Evolutionary conservation across 768 basidiomycete genomes (phyloP), one percentile per base, ranked within the genome.

Genomic region (Xerocomellus intermedius): DNA sequence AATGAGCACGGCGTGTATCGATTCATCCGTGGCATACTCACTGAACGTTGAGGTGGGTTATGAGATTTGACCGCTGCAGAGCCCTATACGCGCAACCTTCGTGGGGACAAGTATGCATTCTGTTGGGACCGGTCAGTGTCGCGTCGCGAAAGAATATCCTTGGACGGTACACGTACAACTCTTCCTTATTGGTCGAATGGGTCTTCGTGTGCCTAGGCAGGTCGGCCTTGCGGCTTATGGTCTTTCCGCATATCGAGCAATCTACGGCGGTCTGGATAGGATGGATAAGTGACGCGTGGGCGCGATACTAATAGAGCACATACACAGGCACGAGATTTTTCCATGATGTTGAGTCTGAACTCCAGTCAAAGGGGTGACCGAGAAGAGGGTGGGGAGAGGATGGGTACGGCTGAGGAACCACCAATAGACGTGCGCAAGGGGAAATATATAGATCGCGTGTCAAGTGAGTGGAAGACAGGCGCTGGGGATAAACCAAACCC

Each of bases 1-100:
- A 10, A 13, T 59, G 5, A 67, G 58, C 5, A 4, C 22, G 8
- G 22, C 2, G 3, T 19, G n/a, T 21, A 16, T 26, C 21, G 0
- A 13, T 16, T 21, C 17, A 32, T 42, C 21, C 10, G 35, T 46
- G 19, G 24, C 2, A 21, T 17, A 69, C 72, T 55, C 47, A 73
- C 72, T 74, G 73, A 3, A 48, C 63, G 8, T 66, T 67, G 16
- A 64, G 16, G 24, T 73, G 73, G 0, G 63, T 67, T 0, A 37
- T n/a, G 1, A 73, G 19, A 30, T 72, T 73, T 0, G 66, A 67
- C 3, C 42, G 50, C n/a, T 73, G 73, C 1, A 70, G 58, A 0
- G 72, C 54, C 8, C 38, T 58, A 48, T 61, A 64, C 0, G 16
- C 12, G 33, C 72, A 73, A 5, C 53, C 62, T 0, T 32, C 22